These are phyloP conservation scores for Xenoacremonium recifei DNA, from an alignment of 2,329 filamentous ascomycete genomes.

Conservation along the genomic window DNA sequence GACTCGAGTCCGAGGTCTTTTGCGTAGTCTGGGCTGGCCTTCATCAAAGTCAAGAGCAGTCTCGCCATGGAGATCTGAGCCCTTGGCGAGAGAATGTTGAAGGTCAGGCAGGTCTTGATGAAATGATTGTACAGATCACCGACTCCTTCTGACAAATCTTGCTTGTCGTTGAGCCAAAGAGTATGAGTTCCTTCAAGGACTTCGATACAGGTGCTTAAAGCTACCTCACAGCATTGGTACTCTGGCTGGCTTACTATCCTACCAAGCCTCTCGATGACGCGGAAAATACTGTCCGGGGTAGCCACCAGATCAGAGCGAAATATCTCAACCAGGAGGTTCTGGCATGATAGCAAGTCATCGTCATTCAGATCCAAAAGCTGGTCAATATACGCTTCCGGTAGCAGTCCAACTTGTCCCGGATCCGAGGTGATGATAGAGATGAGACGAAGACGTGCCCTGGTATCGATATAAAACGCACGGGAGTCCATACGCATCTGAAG, in stretches of 20 bases:
- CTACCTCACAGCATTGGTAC: conserved; percentile 72
- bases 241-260: conserved; percentile 53
- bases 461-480: conserved; percentile 48
- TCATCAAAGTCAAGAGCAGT: conserved; percentile 70
- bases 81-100: conserved; percentile 66
- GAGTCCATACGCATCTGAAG: conserved; percentile 40
- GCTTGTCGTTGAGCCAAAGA: conserved; percentile 61
- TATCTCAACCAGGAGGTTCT: conserved; percentile 49
- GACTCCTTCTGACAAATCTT: conserved; percentile 63
- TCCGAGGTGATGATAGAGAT: conserved; percentile 44
- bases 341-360: conserved; percentile 54
- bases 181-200: conserved; percentile 62
- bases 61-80: conserved; percentile 66
- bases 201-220: conserved; percentile 65
- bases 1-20: conserved; percentile 56
- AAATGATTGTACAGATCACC: conserved; percentile 80
- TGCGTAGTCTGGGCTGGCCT: conserved; percentile 65
- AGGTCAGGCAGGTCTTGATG: conserved; percentile 63
- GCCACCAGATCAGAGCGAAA: conserved; percentile 54
- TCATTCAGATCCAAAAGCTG: conserved; percentile 47
- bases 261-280: conserved; percentile 51
- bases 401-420: conserved; percentile 43
- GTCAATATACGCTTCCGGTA: conserved; percentile 52
- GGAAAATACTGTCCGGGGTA: conserved; percentile 43
- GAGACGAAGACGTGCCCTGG: conserved; percentile 44